Evolutionary conservation across 768 basidiomycete species (phyloP).

Genomic region (Auriscalpium microsporum): DNA sequence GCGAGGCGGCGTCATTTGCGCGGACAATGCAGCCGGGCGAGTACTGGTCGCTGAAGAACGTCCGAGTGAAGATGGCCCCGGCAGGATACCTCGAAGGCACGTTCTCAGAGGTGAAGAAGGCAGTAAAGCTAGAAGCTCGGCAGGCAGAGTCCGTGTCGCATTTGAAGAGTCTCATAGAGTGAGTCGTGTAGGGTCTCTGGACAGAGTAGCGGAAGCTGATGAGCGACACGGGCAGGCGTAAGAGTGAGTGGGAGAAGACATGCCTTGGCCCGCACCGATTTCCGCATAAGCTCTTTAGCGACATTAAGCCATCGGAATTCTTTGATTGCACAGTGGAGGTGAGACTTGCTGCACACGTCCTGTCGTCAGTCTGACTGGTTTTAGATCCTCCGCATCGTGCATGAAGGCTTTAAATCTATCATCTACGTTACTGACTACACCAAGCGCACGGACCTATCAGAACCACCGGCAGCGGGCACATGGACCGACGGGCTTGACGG

Average conservation of each 20-base stretch:
- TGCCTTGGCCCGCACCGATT: neutral
- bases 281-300: slow-evolving; percentile 9
- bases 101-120: slow-evolving; percentile 9
- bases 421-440: slow-evolving; percentile 14
- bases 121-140: slow-evolving; percentile 4
- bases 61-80: slow-evolving; percentile 8
- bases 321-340: slow-evolving; percentile 16
- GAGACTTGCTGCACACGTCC: neutral
- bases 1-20: slow-evolving; percentile 7
- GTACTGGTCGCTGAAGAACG: slow-evolving; percentile 13
- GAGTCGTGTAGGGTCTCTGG: neutral
- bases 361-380: neutral
- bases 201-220: neutral
- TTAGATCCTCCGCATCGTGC: slow-evolving; percentile 10
- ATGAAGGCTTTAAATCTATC: slow-evolving; percentile 4
- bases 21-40: slow-evolving; percentile 15
- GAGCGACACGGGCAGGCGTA: slow-evolving; percentile 7
- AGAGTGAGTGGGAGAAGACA: slow-evolving; percentile 13
- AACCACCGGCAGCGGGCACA: neutral
- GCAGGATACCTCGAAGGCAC: slow-evolving; percentile 10
- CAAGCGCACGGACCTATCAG: slow-evolving; percentile 7
- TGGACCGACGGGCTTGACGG: slow-evolving; percentile 2
- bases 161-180: slow-evolving; percentile 10
- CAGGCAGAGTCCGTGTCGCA: slow-evolving; percentile 2
- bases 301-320: slow-evolving; percentile 4